Evolutionary conservation across 495 filamentous ascomycete species (phyloP).

Genomic region (Neurospora sp.): DNA sequence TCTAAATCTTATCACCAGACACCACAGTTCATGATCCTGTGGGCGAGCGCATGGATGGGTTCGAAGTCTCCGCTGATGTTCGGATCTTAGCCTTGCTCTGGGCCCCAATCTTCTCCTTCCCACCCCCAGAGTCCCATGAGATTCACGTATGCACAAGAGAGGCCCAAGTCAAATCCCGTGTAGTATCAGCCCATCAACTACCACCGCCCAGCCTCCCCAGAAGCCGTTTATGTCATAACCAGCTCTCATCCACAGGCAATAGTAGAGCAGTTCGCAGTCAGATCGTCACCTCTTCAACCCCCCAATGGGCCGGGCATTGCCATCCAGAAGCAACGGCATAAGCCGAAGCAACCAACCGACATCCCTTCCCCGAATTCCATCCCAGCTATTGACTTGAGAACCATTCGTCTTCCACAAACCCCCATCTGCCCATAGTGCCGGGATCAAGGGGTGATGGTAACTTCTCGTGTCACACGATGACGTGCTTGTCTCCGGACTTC

Average conservation of each 20-base stretch:
- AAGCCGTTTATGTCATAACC: not conserved
- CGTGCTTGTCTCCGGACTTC: not conserved
- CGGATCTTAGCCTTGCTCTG: not conserved
- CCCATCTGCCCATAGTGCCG: not conserved
- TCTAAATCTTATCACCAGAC: not conserved
- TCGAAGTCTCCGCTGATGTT: not conserved
- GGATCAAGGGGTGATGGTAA: not conserved
- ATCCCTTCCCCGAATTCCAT: not conserved
- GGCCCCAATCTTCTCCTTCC: not conserved
- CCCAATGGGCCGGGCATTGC: not conserved
- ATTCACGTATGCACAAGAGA: not conserved
- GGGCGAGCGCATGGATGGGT: rapidly evolving
- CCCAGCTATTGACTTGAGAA: not conserved
- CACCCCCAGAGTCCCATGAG: not conserved
- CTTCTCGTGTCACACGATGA: not conserved
- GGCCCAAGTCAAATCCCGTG: not conserved
- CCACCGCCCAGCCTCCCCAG: not conserved
- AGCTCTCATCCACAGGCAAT: not conserved
- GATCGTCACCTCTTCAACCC: not conserved
- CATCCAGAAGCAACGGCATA: not conserved
- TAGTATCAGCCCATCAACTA: not conserved
- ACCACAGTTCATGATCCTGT: not conserved
- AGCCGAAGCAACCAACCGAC: not conserved
- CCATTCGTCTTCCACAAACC: not conserved
- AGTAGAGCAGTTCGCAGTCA: not conserved